These are phyloP conservation scores for Rhizomucor pusillus DNA, from an alignment of 371 early-diverging fungal genomes.

Conservation along the genomic window DNA sequence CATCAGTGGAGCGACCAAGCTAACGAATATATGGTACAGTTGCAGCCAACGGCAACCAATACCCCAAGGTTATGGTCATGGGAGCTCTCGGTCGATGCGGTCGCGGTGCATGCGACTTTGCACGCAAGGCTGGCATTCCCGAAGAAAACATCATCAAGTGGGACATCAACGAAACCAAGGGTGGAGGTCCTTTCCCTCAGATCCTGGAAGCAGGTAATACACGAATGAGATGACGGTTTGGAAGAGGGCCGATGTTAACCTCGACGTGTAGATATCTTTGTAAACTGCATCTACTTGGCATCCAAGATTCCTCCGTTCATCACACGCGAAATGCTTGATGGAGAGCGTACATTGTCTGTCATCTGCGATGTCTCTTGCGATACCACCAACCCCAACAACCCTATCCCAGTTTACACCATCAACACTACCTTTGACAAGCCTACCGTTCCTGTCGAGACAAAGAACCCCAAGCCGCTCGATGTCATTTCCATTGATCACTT, in stretches of 20 bases:
- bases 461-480: conserved; percentile 70
- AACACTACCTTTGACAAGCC: conserved; percentile 94
- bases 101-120: conserved; percentile 84
- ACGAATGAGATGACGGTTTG: too few species aligned
- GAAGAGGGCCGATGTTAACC: too few species aligned
- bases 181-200: conserved; percentile 92
- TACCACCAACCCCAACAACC: conserved; percentile 96
- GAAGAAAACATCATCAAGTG: conserved; percentile 88
- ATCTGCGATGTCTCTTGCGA: conserved; percentile 96
- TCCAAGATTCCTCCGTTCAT: conserved; percentile 92
- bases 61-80: conserved; percentile 93
- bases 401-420: conserved; percentile 89
- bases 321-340: conserved; percentile 74
- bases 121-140: conserved; percentile 82
- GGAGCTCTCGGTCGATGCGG: conserved; percentile 98
- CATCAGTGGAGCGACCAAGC: background rate
- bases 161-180: conserved; percentile 94
- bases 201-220: conserved; percentile 64
- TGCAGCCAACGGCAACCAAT: conserved; percentile 54
- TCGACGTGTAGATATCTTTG: conserved; percentile 73
- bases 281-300: conserved; percentile 97
- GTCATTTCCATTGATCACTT: conserved; percentile 96
- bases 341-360: conserved; percentile 71
- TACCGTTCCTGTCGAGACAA: conserved; percentile 64
- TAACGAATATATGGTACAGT: conserved; percentile 18